Evolutionary conservation across 768 basidiomycete genomes (phyloP).

Genomic region (Clitopilus hobsonii): DNA sequence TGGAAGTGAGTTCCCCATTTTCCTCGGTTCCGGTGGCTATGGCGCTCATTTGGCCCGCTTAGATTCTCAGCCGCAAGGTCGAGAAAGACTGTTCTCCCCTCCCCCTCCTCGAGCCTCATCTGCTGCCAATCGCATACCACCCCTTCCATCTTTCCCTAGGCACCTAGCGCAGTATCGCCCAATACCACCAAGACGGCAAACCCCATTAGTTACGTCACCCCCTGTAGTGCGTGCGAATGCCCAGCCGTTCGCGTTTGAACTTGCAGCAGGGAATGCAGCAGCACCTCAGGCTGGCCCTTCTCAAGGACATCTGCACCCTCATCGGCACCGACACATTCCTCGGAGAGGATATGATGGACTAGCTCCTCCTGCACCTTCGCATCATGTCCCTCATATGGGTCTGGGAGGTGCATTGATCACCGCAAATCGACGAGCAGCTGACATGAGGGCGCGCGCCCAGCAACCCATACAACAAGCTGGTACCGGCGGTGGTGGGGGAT

Average conservation of each 20-base stretch:
- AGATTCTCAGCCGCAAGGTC: conserved; percentile 1
- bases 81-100: conserved; percentile 33
- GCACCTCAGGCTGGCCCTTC: conserved; percentile 9
- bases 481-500: conserved; percentile 2
- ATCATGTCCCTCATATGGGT: conserved; percentile 57
- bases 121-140: conserved; percentile 36
- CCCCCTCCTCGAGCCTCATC: conserved; percentile 38
- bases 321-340: conserved; percentile 18
- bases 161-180: conserved; percentile 31
- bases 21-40: conserved; percentile 4
- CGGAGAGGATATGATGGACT: too few species aligned
- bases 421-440: too few species aligned
- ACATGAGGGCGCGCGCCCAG: too few species aligned
- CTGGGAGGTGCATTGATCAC: conserved; percentile 62
- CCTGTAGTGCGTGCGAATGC: conserved; percentile 47
- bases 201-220: conserved; percentile 23
- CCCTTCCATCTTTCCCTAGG: conserved; percentile 49
- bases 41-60: conserved; percentile 6
- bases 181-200: conserved; percentile 30
- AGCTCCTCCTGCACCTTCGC: conserved; percentile 34
- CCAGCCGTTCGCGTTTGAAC: conserved; percentile 51
- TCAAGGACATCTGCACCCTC: conserved; percentile 12
- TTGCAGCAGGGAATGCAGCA: conserved; percentile 13
- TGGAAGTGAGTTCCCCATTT: conserved; percentile 9
- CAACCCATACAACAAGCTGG: conserved; percentile 14